Base-by-base conservation (phyloP, 805 yeast species). In the Sungouiozyma intestinalis region DNA sequence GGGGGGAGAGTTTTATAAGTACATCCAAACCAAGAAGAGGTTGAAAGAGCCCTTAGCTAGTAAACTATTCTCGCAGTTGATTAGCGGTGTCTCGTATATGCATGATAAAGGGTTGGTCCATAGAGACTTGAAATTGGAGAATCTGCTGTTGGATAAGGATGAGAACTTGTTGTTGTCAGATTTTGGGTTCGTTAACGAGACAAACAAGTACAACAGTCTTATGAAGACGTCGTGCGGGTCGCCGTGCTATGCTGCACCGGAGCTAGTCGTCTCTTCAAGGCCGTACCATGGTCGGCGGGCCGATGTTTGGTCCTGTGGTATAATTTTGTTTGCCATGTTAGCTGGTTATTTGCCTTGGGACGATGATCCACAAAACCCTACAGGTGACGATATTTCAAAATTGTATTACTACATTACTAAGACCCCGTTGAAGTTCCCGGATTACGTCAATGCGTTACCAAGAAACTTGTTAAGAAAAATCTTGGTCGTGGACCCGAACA, bases 201-300 rank as follows among this genome's bases (percentile, higher is more conserved):
- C 66, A 47, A 57, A 55, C 38, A 47, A 48, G 3, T 72, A 71
- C 16, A 73, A 72, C 49, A 95, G 86, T 59, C 66, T 85, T 36
- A 92, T 90, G 97, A 80, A 79, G 58, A 90, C 97, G 1, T 77
- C 88, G 32, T 90, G 98, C 62, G 98, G 98, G 1, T 85, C 95
- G 2, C 98, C 98, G 1, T 90, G 98, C 62, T 90, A 90, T 63
- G 98, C 98, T 0, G 98, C 98, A 1, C 98, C 98, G 0, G 98
- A 92, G 60, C 67, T 92, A 44, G 98, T 92, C 3, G 81, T 87
- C 24, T 81, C 90, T 11, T 85, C 79, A 48, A 74, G 79, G 41
- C 87, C 94, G 14, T 92, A 92, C 59, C 86, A 84, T 51, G 97
- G 95, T 17, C 75, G 86, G 47, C 87, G 86, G 63, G 97, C 86